Conservation (phyloP, 805 yeast genomes). For the Priceomyces haplophilus region DNA sequence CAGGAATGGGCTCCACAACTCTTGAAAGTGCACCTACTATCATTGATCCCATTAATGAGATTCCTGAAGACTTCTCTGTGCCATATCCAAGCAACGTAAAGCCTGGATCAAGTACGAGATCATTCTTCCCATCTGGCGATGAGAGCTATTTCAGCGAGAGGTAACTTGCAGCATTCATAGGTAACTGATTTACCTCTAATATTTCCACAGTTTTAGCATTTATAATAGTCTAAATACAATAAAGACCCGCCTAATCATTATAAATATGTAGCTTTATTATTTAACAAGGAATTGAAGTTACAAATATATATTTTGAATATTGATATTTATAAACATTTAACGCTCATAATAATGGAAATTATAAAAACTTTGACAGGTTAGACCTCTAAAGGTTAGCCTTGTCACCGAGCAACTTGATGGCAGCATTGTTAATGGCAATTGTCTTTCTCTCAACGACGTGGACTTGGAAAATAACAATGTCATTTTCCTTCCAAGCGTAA, state of each 20-base stretch:
- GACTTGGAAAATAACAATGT: slow-evolving; percentile 72
- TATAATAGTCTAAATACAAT: neutral
- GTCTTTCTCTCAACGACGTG: slow-evolving; percentile 74
- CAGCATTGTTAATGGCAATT: slow-evolving; percentile 83
- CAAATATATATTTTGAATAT: neutral
- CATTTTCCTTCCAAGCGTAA: slow-evolving; percentile 80
- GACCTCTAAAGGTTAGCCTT: slow-evolving; percentile 35
- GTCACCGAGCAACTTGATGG: slow-evolving; percentile 54
- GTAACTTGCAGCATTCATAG: neutral
- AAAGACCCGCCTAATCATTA: neutral
- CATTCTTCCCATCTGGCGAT: slow-evolving; percentile 21
- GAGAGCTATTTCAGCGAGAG: slow-evolving; percentile 6
- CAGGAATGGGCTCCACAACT: slow-evolving; percentile 22
- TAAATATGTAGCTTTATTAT: too few relatives aligned
- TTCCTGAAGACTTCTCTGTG: slow-evolving; percentile 36
- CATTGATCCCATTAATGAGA: slow-evolving; percentile 38
- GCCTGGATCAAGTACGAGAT: slow-evolving; percentile 2
- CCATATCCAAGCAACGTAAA: slow-evolving; percentile 13
- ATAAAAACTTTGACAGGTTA: neutral
- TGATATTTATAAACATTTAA: neutral
- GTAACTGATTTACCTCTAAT: slow-evolving; percentile 2
- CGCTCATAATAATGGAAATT: neutral
- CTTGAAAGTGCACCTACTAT: slow-evolving; percentile 15
- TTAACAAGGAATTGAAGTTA: too few relatives aligned
- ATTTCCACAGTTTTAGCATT: neutral